Evolutionary conservation across 176 grass and related monocot genomes (phyloP).

Genomic region (Triticum urartu): DNA sequence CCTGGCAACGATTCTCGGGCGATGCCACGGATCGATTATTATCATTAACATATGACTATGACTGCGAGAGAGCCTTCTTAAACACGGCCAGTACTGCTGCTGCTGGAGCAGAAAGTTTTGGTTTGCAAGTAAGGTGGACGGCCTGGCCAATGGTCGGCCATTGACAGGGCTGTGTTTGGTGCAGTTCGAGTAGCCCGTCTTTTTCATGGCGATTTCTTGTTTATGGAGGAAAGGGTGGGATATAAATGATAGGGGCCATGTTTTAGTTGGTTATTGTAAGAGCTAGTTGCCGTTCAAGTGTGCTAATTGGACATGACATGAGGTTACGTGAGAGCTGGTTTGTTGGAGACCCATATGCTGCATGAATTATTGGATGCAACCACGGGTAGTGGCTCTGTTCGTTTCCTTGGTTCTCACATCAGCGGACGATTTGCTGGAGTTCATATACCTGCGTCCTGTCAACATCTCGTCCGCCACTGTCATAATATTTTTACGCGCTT

Average conservation of each 20-base stretch:
- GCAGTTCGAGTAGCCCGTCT: slow-evolving; percentile 11
- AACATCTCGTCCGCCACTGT: no score
- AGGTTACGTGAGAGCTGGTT: not conserved
- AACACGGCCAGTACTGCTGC: not conserved
- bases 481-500: no score
- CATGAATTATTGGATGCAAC: no score
- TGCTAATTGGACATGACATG: not conserved
- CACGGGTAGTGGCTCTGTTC: no score
- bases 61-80: not conserved
- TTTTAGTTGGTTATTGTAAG: not conserved
- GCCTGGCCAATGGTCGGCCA: no score
- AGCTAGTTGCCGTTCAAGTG: not conserved
- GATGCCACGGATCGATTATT: not conserved
- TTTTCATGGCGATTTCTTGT: slow-evolving; percentile 36
- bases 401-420: no score
- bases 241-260: slow-evolving; percentile 23
- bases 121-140: slow-evolving; percentile 15
- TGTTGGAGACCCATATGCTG: not conserved
- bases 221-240: slow-evolving; percentile 24
- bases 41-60: not conserved
- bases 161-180: slow-evolving; percentile 9
- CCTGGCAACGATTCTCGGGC: not conserved
- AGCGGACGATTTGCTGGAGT: no score
- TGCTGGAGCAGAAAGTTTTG: not conserved
- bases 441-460: no score